Evolutionary conservation across 1,139 yeast genomes (phyloP).

Genomic region (Taphrina populina): DNA sequence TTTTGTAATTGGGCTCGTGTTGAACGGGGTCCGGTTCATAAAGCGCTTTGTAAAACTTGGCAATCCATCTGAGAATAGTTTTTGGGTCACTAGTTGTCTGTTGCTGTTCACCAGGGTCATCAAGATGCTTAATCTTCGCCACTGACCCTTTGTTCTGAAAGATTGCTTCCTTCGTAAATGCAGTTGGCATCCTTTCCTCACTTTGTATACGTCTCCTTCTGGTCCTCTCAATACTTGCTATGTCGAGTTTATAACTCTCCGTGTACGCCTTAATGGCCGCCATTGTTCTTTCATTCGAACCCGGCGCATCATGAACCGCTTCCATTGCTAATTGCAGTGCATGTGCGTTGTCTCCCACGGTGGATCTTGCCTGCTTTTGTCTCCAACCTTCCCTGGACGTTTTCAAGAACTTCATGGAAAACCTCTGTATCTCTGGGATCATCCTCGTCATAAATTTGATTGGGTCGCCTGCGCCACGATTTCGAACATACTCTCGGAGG

Average conservation of each 20-base stretch:
- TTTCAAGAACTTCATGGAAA: not conserved
- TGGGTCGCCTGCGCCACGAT: not conserved
- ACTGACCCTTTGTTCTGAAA: not conserved
- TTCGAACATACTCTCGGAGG: not conserved
- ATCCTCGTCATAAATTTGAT: not conserved
- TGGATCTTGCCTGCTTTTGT: not conserved
- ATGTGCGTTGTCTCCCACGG: not conserved
- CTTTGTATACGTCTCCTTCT: not conserved
- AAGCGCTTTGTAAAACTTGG: not conserved
- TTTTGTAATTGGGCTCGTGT: not conserved
- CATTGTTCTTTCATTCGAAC: not conserved
- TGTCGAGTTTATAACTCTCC: not conserved
- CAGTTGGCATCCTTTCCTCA: constrained; percentile 5
- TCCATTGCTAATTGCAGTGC: not conserved
- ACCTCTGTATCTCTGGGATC: not conserved
- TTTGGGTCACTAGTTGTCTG: not conserved
- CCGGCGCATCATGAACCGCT: no score
- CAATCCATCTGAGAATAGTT: not conserved
- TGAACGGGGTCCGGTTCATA: not conserved
- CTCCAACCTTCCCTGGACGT: not conserved
- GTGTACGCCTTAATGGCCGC: not conserved
- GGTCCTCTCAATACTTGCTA: not conserved
- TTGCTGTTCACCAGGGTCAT: not conserved
- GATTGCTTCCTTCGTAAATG: constrained; percentile 2
- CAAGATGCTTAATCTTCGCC: not conserved